phyloP scores from a whole-genome alignment of 1,284 basidiomycete species.

The Ustilago curta region DNA sequence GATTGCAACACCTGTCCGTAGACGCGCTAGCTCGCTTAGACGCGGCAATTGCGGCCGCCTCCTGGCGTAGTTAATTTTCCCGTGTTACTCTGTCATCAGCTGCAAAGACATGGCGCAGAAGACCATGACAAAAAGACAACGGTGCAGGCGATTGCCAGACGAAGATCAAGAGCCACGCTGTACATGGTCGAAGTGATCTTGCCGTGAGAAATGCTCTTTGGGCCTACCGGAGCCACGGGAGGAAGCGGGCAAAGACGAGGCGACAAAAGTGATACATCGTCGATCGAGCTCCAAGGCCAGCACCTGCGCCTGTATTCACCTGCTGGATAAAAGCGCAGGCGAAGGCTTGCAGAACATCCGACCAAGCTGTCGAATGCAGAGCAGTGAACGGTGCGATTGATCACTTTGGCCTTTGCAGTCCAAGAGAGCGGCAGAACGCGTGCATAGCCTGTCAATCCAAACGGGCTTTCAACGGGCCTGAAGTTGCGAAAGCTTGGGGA shows the following conservation, averaged over 20 bases:
- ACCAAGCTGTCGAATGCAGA: not conserved
- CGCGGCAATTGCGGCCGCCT: not conserved
- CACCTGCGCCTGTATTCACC: not conserved
- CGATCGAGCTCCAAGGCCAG: not conserved
- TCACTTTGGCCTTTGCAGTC: not conserved
- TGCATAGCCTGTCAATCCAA: not conserved
- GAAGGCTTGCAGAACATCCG: not conserved
- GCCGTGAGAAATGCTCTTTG: not conserved
- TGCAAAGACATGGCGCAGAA: constrained; percentile 2
- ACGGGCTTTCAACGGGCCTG: not conserved
- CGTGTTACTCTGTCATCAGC: not conserved
- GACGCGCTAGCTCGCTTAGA: constrained; percentile 1
- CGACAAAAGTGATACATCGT: constrained; percentile 8
- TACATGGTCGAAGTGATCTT: not conserved
- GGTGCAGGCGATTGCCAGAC: not conserved
- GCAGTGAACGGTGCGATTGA: not conserved
- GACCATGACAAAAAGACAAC: not conserved
- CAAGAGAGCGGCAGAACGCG: too few relatives aligned
- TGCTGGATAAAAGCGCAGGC: not conserved
- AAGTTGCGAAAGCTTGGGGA: too few relatives aligned
- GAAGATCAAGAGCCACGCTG: not conserved
- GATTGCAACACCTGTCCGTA: constrained; percentile 3
- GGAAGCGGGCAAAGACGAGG: too few relatives aligned
- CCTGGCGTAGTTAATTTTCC: not conserved
- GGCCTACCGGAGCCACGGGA: not conserved